Evolutionary conservation across 2,329 filamentous ascomycete genomes (phyloP), one percentile per base, ranked within the genome.

Genomic region (Penicillium freii): DNA sequence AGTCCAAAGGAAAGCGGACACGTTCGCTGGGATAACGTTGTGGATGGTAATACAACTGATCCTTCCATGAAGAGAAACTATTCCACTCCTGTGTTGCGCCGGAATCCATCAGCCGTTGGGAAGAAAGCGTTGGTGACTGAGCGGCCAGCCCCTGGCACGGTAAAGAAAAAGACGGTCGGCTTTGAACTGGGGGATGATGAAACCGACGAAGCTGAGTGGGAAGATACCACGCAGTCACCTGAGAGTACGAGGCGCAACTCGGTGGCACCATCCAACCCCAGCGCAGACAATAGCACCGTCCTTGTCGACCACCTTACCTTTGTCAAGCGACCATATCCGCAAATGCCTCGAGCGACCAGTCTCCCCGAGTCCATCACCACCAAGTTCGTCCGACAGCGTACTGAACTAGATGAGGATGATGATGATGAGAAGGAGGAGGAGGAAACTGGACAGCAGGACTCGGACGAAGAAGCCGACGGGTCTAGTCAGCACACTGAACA

Each of bases 211-310:
- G 75, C 68, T 57, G 78, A 79, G 60, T 80, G 78, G 77, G 77
- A 79, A 60, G 77, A 80, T 64, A 78, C 76, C 27, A 78, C 77
- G 23, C 75, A 78, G 60, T 80, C 78, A 19, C 77, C 78, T 33
- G 76, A 78, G 61, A 77, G 77, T 58, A 80, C 77, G 13, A 69
- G 78, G 58, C 75, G 76, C 53, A 77, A 77, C 60, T 80, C 78
- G 9, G 68, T 76, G 44, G 75, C 66, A 29, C 71, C 72, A 47
- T 71, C 68, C 21, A 71, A 68, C 53, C 69, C 70, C 33, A 73
- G 71, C 55, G 63, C 66, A 34, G 73, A 74, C 46, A 75, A 72
- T 57, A 59, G 61, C 39, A 62, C 67, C 11, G 70, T 75, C 31
- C 55, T 76, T 45, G 70, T 76, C 43, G 73, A 76, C 59, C 73